phyloP scores from a whole-genome alignment of 108 stramenopile genomes.

The Cyclotella cryptica region DNA sequence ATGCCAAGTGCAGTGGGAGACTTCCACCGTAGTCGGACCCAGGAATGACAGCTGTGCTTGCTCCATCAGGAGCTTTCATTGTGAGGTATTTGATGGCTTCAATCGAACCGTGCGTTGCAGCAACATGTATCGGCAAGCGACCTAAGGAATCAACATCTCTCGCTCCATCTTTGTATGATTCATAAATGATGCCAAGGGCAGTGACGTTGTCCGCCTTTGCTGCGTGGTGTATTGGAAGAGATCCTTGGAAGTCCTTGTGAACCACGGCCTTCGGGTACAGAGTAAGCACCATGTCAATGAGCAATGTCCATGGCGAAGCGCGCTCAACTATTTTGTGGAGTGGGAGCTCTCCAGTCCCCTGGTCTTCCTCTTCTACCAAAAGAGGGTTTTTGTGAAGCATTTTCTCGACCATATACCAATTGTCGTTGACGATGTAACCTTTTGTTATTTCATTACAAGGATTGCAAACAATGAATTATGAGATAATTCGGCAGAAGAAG shows the following conservation, averaged over 20 bases:
- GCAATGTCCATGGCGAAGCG: slow-evolving; percentile 78
- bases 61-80: slow-evolving; percentile 80
- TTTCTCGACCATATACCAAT: slow-evolving; percentile 90
- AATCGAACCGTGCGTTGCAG: slow-evolving; percentile 85
- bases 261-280: slow-evolving; percentile 88
- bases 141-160: slow-evolving; percentile 84
- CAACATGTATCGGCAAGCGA: slow-evolving; percentile 87
- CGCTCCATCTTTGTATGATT: slow-evolving; percentile 89
- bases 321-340: slow-evolving; percentile 89
- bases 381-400: slow-evolving; percentile 89
- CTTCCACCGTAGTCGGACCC: slow-evolving; percentile 81
- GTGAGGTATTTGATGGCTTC: slow-evolving; percentile 86
- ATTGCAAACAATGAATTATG: not conserved
- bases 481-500: not conserved
- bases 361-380: slow-evolving; percentile 79
- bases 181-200: slow-evolving; percentile 88
- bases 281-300: slow-evolving; percentile 90
- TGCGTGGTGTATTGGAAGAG: slow-evolving; percentile 91
- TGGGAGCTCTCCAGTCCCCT: slow-evolving; percentile 75
- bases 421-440: slow-evolving; percentile 68
- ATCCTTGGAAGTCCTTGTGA: slow-evolving; percentile 86
- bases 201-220: slow-evolving; percentile 79
- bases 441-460: not conserved
- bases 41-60: slow-evolving; percentile 78
- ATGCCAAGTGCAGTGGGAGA: slow-evolving; percentile 87